Percentiles rank a stretch among this genome's conserved stretches.
Conservation (phyloP, 805 yeast species). For the Ogataea thermomethanolica region DNA sequence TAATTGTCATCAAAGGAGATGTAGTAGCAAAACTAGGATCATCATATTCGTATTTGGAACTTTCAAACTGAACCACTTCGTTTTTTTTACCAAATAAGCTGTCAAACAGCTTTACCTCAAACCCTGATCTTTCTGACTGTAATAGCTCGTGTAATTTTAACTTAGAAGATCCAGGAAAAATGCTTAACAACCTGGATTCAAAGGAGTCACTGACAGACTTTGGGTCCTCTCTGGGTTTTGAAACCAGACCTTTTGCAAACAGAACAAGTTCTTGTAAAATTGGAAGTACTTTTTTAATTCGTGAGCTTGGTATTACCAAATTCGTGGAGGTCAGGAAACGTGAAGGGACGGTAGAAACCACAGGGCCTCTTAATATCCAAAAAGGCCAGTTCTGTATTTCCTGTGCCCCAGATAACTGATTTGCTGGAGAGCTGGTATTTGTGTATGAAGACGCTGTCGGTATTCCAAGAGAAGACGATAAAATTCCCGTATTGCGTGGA, state of each 20-base stretch:
- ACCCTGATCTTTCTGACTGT: conserved; percentile 15
- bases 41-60: conserved; percentile 29
- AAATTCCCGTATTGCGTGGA: conserved; percentile 7
- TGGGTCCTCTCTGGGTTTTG: conserved; percentile 22
- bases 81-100: conserved; percentile 23
- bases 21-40: conserved; percentile 37
- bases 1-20: conserved; percentile 28
- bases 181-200: conserved; percentile 20
- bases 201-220: conserved; percentile 18
- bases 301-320: conserved; percentile 27
- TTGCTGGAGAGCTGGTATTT: conserved; percentile 14
- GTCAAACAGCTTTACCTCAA: conserved; percentile 22
- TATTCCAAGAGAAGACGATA: conserved; percentile 1
- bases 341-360: conserved; percentile 60
- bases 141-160: conserved; percentile 25
- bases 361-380: conserved; percentile 60
- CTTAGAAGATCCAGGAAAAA: conserved; percentile 29
- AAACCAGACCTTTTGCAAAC: conserved; percentile 22
- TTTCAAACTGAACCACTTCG: conserved; percentile 1
- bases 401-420: conserved; percentile 16
- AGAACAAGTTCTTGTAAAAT: conserved; percentile 30
- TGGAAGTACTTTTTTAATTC: conserved; percentile 27
- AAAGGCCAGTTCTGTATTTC: conserved; percentile 61
- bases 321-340: conserved; percentile 38
- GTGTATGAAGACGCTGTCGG: conserved; percentile 39